Base-by-base conservation (phyloP, 2,329 filamentous ascomycete species). In the Aspergillus sp. region DNA sequence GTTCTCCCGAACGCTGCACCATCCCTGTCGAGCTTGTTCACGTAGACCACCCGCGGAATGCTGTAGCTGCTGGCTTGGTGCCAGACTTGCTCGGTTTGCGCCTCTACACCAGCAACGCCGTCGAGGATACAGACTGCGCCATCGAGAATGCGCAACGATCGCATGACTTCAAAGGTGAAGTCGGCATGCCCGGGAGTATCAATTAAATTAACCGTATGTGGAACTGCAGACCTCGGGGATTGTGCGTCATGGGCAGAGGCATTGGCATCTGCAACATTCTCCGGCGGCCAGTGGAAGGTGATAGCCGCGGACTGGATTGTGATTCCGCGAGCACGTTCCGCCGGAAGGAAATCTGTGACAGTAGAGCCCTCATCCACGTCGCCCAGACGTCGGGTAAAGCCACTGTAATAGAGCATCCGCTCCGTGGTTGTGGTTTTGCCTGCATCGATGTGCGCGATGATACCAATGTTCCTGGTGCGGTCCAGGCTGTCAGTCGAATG, bases 371-470 rank as follows among this genome's bases (percentile, higher is more conserved):
- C 88, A 64, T 97, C 93, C 58, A 99, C 94, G 71, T 96, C 92
- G 75, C 94, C 94, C 65, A 96, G 85, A 70, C 92, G 82, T 59
- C 89, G 82, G 9, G 92, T 95, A 56, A 92, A 86, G 45, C 94
- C 93, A 69, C 90, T 95, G 66, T 96, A 96, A 68, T 91, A 97
- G 65, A 99, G 87, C 93, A 97, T 97, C 53, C 94, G 91, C 83
- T 99, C 94, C 3, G 94, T 97, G 0, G 94, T 99, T 0, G 94
- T 97, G 1, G 94, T 99, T 79, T 99, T 99, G 8, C 94, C 94
- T 51, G 94, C 94, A 84, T 97, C 94, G 59, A 99, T 96, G 72
- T 99, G 94, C 54, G 94, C 94, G 71, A 99, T 96, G 61, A 99
- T 97, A 56, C 94, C 94, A 68, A 99, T 96, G 68, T 99, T 99